Evolutionary conservation across 2,329 filamentous ascomycete species (phyloP), one percentile per base, ranked within the genome.

Genomic region (Orbilia blumenaviensis): DNA sequence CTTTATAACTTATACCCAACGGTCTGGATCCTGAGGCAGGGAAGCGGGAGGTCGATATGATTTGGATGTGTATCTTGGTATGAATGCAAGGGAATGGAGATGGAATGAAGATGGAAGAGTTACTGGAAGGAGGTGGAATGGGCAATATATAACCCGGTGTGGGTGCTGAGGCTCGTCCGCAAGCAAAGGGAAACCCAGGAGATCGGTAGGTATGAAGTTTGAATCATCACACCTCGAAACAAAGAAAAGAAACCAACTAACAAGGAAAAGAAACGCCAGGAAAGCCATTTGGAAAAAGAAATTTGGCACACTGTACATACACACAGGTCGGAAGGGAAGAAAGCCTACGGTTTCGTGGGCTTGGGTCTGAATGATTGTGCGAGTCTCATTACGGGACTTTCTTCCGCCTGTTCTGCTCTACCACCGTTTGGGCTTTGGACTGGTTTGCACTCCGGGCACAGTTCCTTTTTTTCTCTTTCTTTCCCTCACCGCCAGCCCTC

Each of bases 101-200:
- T 76, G 72, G 64, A 76, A 76, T 76, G 72, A 64, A 69, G 68
- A 76, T 69, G 72, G 54, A 69, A 69, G 62, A 68, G 62, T 50
- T 69, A 52, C 68, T 76, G 72, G 72, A 69, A 69, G 72, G 72
- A 76, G 72, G 72, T 76, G 72, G 71, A 76, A 76, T 76, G 72
- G 72, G 58, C 64, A 64, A 63, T 69, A 75, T 75, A 75, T 75
- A 75, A 58, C 63, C 21, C 56, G 36, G 58, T 63, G 67, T 66
- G 67, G 67, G 62, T 54, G 48, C 44, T 69, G 72, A 76, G 72
- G 72, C 72, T 76, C 72, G 69, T 66, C 69, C 60, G 56, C 64
- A 52, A 63, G 52, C 32, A 64, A 68, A 63, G 46, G 64, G 58
- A 63, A 63, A 68, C 72, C 72, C 72, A 76, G 64, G 72, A 68